Evolutionary conservation across 2,329 filamentous ascomycete genomes (phyloP).

Genomic region (Ceratocystis cacaofunesta): DNA sequence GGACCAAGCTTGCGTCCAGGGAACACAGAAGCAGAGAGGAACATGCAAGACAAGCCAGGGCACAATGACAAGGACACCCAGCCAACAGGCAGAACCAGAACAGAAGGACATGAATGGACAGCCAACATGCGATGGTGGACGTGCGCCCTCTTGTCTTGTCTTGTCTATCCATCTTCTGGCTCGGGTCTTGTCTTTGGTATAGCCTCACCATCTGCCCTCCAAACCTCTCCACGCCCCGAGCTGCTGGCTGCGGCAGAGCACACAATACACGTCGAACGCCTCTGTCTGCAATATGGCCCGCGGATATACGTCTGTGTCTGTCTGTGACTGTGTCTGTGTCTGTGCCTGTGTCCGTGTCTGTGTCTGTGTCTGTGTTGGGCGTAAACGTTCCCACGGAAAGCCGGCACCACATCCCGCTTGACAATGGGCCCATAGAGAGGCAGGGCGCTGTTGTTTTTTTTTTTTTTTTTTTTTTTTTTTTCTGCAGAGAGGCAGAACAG

Average conservation of each 20-base stretch:
- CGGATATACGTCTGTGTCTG: neutral
- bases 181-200: too few species aligned
- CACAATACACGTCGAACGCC: neutral
- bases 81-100: too few species aligned
- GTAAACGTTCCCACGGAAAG: neutral
- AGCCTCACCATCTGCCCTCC: too few species aligned
- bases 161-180: too few species aligned
- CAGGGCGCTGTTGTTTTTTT: neutral
- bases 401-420: neutral
- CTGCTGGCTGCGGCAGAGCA: neutral
- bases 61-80: too few species aligned
- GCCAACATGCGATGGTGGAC: too few species aligned
- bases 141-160: too few species aligned
- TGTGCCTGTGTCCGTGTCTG: neutral
- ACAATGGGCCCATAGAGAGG: neutral
- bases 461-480: neutral
- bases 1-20: neutral
- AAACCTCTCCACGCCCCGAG: too few species aligned
- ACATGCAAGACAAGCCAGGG: neutral
- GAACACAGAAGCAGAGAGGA: neutral
- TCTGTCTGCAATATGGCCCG: neutral
- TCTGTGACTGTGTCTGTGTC: neutral
- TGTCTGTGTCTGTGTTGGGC: neutral
- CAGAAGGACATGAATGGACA: too few species aligned
- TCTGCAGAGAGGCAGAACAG: too few species aligned